Conservation (phyloP, 2,329 filamentous ascomycete species). For the Xylaria polymorpha region DNA sequence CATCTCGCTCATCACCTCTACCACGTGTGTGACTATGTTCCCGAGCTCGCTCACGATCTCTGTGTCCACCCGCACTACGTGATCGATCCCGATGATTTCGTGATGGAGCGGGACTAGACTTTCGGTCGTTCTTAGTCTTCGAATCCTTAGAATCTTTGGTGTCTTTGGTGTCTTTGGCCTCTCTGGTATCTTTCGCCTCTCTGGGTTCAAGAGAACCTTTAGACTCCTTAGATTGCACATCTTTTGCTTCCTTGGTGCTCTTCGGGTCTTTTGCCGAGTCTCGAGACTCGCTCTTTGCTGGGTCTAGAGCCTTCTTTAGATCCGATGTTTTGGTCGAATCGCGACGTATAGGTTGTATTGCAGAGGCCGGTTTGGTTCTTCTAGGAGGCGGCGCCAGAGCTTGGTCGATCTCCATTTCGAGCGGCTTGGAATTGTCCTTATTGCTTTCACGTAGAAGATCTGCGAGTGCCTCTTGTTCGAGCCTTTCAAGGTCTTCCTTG, state of each 20-base stretch:
- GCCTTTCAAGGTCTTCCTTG: slow-evolving; percentile 67
- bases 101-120: slow-evolving; percentile 44
- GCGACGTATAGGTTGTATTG: slow-evolving; percentile 66
- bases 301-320: slow-evolving; percentile 52
- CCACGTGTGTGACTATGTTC: slow-evolving; percentile 45
- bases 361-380: slow-evolving; percentile 65
- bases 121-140: slow-evolving; percentile 45
- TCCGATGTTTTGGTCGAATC: slow-evolving; percentile 59
- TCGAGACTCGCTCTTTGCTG: slow-evolving; percentile 51
- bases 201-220: slow-evolving; percentile 44
- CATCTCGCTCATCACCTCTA: slow-evolving; percentile 48
- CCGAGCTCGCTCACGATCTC: slow-evolving; percentile 47
- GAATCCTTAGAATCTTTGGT: slow-evolving; percentile 42
- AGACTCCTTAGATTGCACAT: slow-evolving; percentile 38
- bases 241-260: slow-evolving; percentile 37
- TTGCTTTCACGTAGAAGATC: slow-evolving; percentile 70
- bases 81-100: slow-evolving; percentile 45
- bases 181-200: slow-evolving; percentile 41
- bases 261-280: slow-evolving; percentile 46
- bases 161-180: too few relatives aligned
- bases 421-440: slow-evolving; percentile 59
- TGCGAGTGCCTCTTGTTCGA: slow-evolving; percentile 68
- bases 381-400: slow-evolving; percentile 66
- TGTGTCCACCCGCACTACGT: slow-evolving; percentile 46
- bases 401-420: slow-evolving; percentile 67